phyloP scores from a whole-genome alignment of 2,329 filamentous ascomycete genomes.

The Pseudocercospora crystallina region DNA sequence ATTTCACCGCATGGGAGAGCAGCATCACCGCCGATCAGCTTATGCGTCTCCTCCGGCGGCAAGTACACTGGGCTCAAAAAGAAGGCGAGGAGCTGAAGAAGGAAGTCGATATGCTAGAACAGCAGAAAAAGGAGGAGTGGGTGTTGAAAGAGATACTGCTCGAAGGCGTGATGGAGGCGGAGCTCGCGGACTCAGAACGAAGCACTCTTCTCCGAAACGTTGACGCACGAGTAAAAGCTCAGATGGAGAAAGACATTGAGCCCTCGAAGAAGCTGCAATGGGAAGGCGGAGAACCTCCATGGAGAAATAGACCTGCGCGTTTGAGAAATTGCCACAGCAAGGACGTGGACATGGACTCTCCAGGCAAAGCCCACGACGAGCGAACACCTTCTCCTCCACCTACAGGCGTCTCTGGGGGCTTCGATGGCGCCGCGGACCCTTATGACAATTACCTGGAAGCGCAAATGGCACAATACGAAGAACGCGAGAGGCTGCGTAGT shows the following conservation, averaged over 20 bases:
- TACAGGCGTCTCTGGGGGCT: slow-evolving; percentile 31
- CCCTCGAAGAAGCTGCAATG: slow-evolving; percentile 35
- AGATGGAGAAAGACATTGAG: slow-evolving; percentile 39
- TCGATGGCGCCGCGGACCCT: slow-evolving; percentile 35
- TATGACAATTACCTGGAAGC: slow-evolving; percentile 35
- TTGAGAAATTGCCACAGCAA: not conserved
- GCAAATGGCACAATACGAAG: slow-evolving; percentile 31
- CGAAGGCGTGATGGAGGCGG: slow-evolving; percentile 71
- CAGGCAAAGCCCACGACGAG: slow-evolving; percentile 2
- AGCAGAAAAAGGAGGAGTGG: slow-evolving; percentile 70
- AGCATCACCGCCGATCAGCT: slow-evolving; percentile 65
- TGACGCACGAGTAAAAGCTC: slow-evolving; percentile 33
- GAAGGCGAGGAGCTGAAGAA: slow-evolving; percentile 63
- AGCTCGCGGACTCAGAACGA: slow-evolving; percentile 53
- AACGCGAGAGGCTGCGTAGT: slow-evolving; percentile 26
- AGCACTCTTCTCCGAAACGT: slow-evolving; percentile 37
- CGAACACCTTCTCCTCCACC: slow-evolving; percentile 30
- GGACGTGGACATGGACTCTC: slow-evolving; percentile 15
- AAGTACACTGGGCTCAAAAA: slow-evolving; percentile 70
- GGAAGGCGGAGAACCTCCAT: slow-evolving; percentile 25
- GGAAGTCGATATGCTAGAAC: slow-evolving; percentile 67
- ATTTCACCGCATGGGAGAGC: slow-evolving; percentile 67
- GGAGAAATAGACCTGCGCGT: slow-evolving; percentile 18
- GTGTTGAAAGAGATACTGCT: slow-evolving; percentile 74
- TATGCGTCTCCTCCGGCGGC: slow-evolving; percentile 61